A percentile compares a stretch with the other conserved stretches of the same genome.
These are phyloP conservation scores for Corymbia maculata DNA, from an alignment of 345 rosid genomes.

Conservation along the genomic window DNA sequence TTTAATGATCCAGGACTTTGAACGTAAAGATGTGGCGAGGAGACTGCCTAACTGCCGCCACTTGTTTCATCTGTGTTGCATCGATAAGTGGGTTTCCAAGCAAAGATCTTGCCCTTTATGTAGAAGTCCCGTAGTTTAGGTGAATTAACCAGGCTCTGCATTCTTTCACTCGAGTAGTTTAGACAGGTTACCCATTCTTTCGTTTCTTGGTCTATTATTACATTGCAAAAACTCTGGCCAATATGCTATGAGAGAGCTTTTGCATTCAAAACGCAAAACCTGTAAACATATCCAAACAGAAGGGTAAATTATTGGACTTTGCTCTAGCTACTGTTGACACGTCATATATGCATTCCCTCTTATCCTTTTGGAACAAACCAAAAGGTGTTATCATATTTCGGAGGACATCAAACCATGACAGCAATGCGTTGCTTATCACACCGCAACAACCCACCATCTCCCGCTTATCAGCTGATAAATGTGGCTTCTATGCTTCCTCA, in stretches of 20 bases:
- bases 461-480: neutral
- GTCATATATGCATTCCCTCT: neutral
- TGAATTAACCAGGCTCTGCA: neutral
- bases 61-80: conserved; percentile 12
- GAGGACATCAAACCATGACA: neutral
- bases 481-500: neutral
- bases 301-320: neutral
- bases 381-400: neutral
- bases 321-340: neutral
- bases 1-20: conserved; percentile 12
- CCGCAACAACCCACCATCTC: neutral
- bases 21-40: neutral
- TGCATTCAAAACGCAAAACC: neutral
- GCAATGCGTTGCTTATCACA: neutral
- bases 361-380: neutral
- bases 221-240: neutral
- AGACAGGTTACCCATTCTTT: neutral
- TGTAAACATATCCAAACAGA: neutral
- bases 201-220: neutral
- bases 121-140: neutral
- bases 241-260: neutral
- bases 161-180: neutral
- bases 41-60: conserved; percentile 18
- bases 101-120: conserved; percentile 30
- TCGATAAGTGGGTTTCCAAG: conserved; percentile 11